Evolutionary conservation across 768 basidiomycete genomes (phyloP).

Genomic region (Leccinum obscurum): DNA sequence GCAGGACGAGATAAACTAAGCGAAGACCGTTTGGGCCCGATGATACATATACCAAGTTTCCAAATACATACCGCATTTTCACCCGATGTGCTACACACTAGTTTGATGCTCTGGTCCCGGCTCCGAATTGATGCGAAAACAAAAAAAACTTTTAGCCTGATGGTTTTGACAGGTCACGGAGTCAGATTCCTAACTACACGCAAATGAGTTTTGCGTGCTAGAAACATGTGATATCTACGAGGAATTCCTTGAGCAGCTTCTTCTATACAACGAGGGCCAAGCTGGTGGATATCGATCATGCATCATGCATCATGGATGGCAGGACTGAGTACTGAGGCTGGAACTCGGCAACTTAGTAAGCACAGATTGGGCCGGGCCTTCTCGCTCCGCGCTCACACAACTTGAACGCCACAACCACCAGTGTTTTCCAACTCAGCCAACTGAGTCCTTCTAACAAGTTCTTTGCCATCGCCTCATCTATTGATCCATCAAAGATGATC

Average conservation of each 20-base stretch:
- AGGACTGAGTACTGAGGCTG: too few species aligned
- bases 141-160: not conserved
- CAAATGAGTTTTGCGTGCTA: not conserved
- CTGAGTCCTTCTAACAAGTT: too few species aligned
- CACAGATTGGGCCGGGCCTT: too few species aligned
- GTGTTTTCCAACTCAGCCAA: too few species aligned
- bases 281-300: not conserved
- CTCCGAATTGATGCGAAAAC: not conserved
- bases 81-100: not conserved
- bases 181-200: not conserved
- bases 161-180: not conserved
- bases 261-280: not conserved
- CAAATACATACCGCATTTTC: not conserved
- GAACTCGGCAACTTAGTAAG: too few species aligned
- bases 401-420: too few species aligned
- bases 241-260: not conserved
- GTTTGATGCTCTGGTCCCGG: not conserved
- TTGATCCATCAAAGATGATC: too few species aligned
- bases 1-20: not conserved
- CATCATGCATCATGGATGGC: too few species aligned
- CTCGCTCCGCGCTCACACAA: too few species aligned
- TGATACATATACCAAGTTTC: not conserved
- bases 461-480: too few species aligned
- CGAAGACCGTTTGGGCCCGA: not conserved
- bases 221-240: not conserved